Percentiles rank a stretch among this genome's conserved stretches.
phyloP scores from a whole-genome alignment of 2,329 filamentous ascomycete genomes.

The Macrophomina phaseolina region DNA sequence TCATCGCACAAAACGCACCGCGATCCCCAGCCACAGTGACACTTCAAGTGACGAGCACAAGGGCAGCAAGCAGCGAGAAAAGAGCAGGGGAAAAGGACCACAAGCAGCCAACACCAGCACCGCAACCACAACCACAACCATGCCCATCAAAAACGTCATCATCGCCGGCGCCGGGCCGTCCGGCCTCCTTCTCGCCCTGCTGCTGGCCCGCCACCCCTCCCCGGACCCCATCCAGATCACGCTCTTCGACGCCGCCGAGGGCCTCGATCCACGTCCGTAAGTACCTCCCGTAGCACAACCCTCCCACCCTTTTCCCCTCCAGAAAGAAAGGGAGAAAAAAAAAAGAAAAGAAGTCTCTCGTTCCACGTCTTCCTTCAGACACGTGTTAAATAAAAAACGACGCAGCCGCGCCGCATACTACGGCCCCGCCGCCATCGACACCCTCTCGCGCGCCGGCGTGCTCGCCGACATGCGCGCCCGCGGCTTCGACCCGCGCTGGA shows the following conservation, averaged over 20 bases:
- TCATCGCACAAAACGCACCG: too few species aligned
- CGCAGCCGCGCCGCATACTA: slow-evolving; percentile 64
- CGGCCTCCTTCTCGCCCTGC: slow-evolving; percentile 47
- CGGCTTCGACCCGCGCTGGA: slow-evolving; percentile 42
- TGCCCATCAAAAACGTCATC: slow-evolving; percentile 34
- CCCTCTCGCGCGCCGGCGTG: slow-evolving; percentile 65
- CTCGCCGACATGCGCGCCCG: slow-evolving; percentile 56
- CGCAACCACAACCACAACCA: neutral
- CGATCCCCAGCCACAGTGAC: too few species aligned
- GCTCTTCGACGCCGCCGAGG: slow-evolving; percentile 61
- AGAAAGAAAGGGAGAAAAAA: too few species aligned
- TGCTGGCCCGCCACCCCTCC: slow-evolving; percentile 61
- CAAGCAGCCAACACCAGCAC: too few species aligned
- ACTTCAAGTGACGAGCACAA: too few species aligned
- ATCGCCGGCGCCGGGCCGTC: slow-evolving; percentile 43
- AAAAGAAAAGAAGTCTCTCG: too few species aligned
- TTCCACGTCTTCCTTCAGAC: neutral
- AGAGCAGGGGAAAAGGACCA: too few species aligned
- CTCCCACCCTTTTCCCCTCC: too few species aligned
- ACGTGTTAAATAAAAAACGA: too few species aligned
- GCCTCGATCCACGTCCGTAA: slow-evolving; percentile 62
- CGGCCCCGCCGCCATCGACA: slow-evolving; percentile 62
- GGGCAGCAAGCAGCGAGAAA: too few species aligned
- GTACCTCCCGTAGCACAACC: neutral
- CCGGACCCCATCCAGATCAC: slow-evolving; percentile 46